A percentile compares a stretch with the other conserved stretches of the same genome.
phyloP scores from a whole-genome alignment of 2,329 filamentous ascomycete species.

The Aspergillus terreus region DNA sequence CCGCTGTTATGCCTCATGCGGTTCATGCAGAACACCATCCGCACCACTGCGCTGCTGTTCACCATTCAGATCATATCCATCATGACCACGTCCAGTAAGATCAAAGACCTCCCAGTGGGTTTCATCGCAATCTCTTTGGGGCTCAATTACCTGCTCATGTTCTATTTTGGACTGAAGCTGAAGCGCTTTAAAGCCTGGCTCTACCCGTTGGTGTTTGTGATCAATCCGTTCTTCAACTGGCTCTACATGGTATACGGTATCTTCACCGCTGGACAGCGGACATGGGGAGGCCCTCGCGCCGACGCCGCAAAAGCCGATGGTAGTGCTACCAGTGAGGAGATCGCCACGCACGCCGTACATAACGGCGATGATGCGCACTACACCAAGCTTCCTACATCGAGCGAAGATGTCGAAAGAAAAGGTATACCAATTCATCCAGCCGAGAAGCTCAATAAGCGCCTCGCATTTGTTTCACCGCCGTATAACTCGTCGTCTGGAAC shows the following conservation, averaged over 20 bases:
- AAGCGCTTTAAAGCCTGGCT: constrained; percentile 90
- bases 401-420: constrained; percentile 40
- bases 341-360: constrained; percentile 74
- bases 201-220: constrained; percentile 90
- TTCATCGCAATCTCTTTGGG: constrained; percentile 92
- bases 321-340: constrained; percentile 72
- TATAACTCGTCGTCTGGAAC: too few species aligned
- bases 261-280: constrained; percentile 88
- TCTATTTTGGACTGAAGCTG: constrained; percentile 88
- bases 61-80: constrained; percentile 89
- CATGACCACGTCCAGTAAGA: constrained; percentile 74
- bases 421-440: constrained; percentile 67
- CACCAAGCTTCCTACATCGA: constrained; percentile 81
- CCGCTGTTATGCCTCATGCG: constrained; percentile 80
- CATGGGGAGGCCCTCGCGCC: constrained; percentile 90
- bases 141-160: constrained; percentile 91
- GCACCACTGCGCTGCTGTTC: constrained; percentile 89
- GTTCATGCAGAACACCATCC: constrained; percentile 94
- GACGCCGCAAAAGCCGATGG: constrained; percentile 79
- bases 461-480: constrained; percentile 33
- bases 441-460: constrained; percentile 71
- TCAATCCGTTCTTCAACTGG: constrained; percentile 98
- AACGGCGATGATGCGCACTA: constrained; percentile 79
- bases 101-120: constrained; percentile 78
- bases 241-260: constrained; percentile 97